Conservation (phyloP, 306 rosid species). For the Nissolia schottii region DNA sequence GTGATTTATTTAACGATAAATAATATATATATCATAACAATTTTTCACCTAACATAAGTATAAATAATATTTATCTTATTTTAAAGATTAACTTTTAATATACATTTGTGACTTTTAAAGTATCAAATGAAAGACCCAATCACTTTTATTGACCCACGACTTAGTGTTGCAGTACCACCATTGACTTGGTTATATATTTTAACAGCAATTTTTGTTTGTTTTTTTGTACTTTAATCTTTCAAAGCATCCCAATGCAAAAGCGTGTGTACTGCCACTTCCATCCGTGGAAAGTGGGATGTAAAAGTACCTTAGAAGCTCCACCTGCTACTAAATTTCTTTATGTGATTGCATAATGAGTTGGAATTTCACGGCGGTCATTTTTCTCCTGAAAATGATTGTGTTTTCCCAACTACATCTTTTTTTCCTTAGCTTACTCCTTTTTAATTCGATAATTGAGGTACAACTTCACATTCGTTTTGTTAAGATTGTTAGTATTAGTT, state of each 20-base stretch:
- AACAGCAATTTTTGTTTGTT: background rate
- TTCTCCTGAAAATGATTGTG: background rate
- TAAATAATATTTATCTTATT: too few species aligned
- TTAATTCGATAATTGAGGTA: too few species aligned
- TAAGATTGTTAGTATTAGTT: too few species aligned
- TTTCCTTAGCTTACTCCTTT: background rate
- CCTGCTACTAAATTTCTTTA: background rate
- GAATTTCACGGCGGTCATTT: background rate
- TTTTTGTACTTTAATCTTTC: background rate
- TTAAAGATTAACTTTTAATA: too few species aligned
- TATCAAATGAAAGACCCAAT: too few species aligned
- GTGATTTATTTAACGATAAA: too few species aligned
- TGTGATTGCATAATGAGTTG: background rate
- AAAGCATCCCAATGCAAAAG: conserved; percentile 22
- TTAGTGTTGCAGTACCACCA: too few species aligned
- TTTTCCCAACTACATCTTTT: background rate
- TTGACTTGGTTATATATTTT: conserved; percentile 16
- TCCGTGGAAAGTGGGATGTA: background rate
- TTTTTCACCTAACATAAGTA: too few species aligned
- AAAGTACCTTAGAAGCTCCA: background rate
- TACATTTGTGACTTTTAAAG: too few species aligned
- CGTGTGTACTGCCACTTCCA: background rate
- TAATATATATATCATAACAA: too few species aligned
- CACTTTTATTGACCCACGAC: background rate
- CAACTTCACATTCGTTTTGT: too few species aligned